These are phyloP conservation scores for Lentinula lateritia DNA, from an alignment of 768 basidiomycete species.

Conservation along the genomic window DNA sequence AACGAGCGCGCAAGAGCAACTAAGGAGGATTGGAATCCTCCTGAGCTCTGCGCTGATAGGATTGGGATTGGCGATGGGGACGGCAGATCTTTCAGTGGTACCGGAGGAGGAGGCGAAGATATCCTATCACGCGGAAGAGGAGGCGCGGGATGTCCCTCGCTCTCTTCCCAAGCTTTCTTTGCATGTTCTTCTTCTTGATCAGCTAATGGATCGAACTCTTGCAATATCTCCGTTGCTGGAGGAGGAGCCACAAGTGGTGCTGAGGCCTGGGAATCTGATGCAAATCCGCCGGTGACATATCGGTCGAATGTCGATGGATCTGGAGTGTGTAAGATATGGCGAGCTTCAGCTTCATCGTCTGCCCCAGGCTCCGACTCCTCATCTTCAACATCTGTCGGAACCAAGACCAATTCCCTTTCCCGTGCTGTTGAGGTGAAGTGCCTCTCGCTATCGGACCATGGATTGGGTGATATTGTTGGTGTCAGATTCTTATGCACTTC, in stretches of 20 bases:
- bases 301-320: slow-evolving; percentile 41
- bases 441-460: neutral
- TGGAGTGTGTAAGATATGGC: slow-evolving; percentile 27
- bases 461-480: neutral
- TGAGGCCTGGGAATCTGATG: slow-evolving; percentile 4
- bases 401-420: neutral
- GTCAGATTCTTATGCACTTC: neutral
- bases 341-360: neutral
- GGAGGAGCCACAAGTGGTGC: slow-evolving; percentile 9
- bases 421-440: no score
- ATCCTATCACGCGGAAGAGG: slow-evolving; percentile 20
- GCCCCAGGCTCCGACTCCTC: neutral
- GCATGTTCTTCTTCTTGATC: slow-evolving; percentile 54
- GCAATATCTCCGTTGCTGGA: slow-evolving; percentile 36
- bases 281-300: slow-evolving; percentile 30
- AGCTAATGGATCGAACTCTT: slow-evolving; percentile 66
- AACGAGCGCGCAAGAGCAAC: slow-evolving; percentile 64
- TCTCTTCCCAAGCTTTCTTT: slow-evolving; percentile 56
- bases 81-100: slow-evolving; percentile 29
- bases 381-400: neutral
- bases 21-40: slow-evolving; percentile 44
- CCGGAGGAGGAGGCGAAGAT: slow-evolving; percentile 27
- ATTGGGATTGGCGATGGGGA: slow-evolving; percentile 19
- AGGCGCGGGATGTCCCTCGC: slow-evolving; percentile 59
- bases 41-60: slow-evolving; percentile 14